Evolutionary conservation across 495 filamentous ascomycete genomes (phyloP).

Genomic region (Neurospora cerealis): DNA sequence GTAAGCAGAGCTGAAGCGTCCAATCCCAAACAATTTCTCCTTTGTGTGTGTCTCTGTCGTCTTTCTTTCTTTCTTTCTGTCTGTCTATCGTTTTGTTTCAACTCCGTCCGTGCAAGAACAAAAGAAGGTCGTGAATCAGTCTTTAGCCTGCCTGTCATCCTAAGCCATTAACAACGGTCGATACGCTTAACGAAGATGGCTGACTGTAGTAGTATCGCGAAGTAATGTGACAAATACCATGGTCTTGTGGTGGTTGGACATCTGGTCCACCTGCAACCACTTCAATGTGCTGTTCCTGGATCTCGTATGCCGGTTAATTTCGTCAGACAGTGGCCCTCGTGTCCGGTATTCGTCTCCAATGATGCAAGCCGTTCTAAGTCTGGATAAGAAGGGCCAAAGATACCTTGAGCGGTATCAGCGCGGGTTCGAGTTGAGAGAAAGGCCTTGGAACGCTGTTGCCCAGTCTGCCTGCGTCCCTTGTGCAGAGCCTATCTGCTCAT

Average conservation of each 20-base stretch:
- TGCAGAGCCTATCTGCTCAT: conserved; percentile 26
- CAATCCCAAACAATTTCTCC: not conserved
- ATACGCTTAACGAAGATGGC: conserved; percentile 15
- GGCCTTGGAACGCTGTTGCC: conserved; percentile 40
- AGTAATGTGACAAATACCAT: conserved; percentile 20
- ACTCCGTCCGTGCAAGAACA: conserved; percentile 9
- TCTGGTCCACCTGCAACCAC: not conserved
- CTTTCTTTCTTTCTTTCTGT: conserved; percentile 19
- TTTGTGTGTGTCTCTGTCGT: not conserved
- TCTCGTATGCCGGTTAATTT: not conserved
- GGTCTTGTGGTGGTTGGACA: conserved; percentile 11
- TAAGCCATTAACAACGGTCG: conserved; percentile 9
- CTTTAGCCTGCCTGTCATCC: not conserved
- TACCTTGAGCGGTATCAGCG: conserved; percentile 20
- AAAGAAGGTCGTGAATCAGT: not conserved
- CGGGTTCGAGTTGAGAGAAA: conserved; percentile 36
- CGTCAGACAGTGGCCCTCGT: not conserved
- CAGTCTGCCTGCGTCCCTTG: conserved; percentile 33
- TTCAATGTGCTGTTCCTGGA: not conserved
- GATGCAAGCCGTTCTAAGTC: conserved; percentile 1
- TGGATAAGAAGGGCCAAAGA: not conserved
- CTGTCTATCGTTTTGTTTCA: not conserved
- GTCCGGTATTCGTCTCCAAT: not conserved
- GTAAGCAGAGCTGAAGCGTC: not conserved
- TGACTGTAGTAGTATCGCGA: conserved; percentile 3